phyloP scores from a whole-genome alignment of 345 rosid genomes.

The Aquilaria malaccensis region DNA sequence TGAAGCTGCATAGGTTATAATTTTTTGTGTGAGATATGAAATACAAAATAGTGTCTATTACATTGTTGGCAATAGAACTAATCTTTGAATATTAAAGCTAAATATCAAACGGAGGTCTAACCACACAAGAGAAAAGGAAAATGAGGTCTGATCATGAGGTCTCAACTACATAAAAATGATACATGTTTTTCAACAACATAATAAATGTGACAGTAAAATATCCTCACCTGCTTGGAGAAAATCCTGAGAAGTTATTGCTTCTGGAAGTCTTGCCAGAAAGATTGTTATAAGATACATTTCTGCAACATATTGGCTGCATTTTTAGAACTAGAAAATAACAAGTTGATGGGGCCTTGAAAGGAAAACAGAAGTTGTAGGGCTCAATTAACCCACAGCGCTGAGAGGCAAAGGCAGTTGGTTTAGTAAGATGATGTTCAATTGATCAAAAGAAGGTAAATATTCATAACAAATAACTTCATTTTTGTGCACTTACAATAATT shows the following conservation, averaged over 20 bases:
- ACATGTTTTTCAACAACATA: no score
- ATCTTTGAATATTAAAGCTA: not conserved
- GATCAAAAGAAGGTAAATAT: not conserved
- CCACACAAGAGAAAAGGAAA: not conserved
- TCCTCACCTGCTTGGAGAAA: slow-evolving; percentile 58
- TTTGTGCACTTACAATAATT: slow-evolving; percentile 46
- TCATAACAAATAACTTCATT: not conserved
- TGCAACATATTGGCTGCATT: slow-evolving; percentile 18
- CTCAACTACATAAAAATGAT: no score
- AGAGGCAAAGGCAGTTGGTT: slow-evolving; percentile 63
- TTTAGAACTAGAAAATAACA: not conserved
- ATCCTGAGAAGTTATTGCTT: slow-evolving; percentile 71
- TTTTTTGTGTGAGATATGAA: not conserved
- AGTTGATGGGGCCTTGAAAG: not conserved
- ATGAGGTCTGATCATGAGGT: no score
- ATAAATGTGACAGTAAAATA: no score
- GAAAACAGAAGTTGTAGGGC: not conserved
- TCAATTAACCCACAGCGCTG: slow-evolving; percentile 43
- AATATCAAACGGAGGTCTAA: no score
- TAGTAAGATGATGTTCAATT: not conserved
- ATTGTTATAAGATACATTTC: slow-evolving; percentile 86
- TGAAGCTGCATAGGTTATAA: slow-evolving; percentile 40
- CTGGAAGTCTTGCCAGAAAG: slow-evolving; percentile 71
- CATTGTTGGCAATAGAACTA: not conserved
- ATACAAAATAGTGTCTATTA: not conserved